Evolutionary conservation across 805 yeast species (phyloP), one percentile per base, ranked within the genome.

Genomic region (Trichomonascus vanleenenianus): DNA sequence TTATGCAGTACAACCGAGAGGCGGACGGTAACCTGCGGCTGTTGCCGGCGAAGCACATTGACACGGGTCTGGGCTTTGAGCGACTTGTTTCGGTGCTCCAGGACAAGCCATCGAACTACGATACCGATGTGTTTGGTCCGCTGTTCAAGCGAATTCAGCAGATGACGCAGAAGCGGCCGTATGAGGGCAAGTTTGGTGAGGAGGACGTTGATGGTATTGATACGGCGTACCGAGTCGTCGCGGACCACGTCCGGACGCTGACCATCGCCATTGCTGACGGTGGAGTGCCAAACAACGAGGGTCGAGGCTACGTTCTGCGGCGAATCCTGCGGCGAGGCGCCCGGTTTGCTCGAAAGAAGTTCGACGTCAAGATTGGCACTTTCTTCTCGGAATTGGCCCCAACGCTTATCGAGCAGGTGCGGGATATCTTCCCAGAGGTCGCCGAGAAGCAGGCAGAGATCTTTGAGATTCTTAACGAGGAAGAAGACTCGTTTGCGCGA

Each of bases 41-140:
- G 2, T 74, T 93, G 59, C 99, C 99, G 37, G 89, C 89, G 42
- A 83, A 91, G 68, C 99, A 93, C 63, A 79, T 93, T 50, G 99
- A 93, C 65, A 93, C 99, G 16, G 99, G 99, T 69, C 78, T 93
- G 88, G 99, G 99, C 37, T 93, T 89, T 61, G 99, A 93, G 73
- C 83, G 99, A 70, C 76, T 93, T 59, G 99, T 93, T 25, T 87
- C 96, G 2, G 82, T 91, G 43, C 74, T 93, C 60, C 99, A 93
- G 70, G 82, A 87, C 67, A 89, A 84, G 59, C 69, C 76, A 56
- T 89, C 97, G 40, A 93, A 93, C 71, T 93, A 93, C 66, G 99
- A 93, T 66, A 93, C 99, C 33, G 97, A 93, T 64, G 96, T 91
- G 35, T 93, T 93, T 73, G 74, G 78, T 53, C 98, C 98, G 40